Base-by-base conservation (phyloP, 305 asterid species). In the Fraxinus floribunda region DNA sequence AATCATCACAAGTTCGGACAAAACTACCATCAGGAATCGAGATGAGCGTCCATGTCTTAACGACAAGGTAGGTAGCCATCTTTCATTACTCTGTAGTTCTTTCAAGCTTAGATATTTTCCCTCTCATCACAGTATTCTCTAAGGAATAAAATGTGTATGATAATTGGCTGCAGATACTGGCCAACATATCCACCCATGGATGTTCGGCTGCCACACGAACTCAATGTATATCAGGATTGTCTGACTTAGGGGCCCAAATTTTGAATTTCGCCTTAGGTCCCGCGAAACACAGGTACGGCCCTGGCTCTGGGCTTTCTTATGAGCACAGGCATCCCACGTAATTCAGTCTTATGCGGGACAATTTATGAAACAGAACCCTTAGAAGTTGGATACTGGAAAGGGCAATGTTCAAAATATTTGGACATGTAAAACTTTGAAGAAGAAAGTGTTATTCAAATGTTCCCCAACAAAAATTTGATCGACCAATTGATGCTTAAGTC, bases 151-250 rank as follows among this genome's bases (percentile, higher is more conserved):
- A 9, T n/a, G 49, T 80, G 29, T 72, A 39, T 38, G 70, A 26
- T 90, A 46, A 30, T 82, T 79, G 52, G 29, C 46, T 90, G 87
- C 89, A 96, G 99, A 80, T 94, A 94, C 90, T 97, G 99, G 99
- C 99, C 99, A 80, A 96, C 98, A 73, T 96, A 94, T 89, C 97
- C 99, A 77, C 98, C 98, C 80, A 92, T 96, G 98, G 99, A 94
- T 84, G 92, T 96, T 68, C 94, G 92, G 82, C 89, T 96, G 81
- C 99, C 16, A 29, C 32, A 29, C 32, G 32, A 29, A 29, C 32
- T 29, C 32, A 29, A 29, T 29, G 32, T 29, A 29, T 29, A 29
- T 29, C 32, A 29, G 32, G 32, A 29, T 29, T 29, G 32, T 29
- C 1, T 29, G 32, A 29, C 32, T 29, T 29, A 29, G 32, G 32